A percentile compares a stretch with the other conserved stretches of the same genome.
Evolutionary conservation across 148 eudicot species (phyloP).

Genomic region (Selenicereus undatus): DNA sequence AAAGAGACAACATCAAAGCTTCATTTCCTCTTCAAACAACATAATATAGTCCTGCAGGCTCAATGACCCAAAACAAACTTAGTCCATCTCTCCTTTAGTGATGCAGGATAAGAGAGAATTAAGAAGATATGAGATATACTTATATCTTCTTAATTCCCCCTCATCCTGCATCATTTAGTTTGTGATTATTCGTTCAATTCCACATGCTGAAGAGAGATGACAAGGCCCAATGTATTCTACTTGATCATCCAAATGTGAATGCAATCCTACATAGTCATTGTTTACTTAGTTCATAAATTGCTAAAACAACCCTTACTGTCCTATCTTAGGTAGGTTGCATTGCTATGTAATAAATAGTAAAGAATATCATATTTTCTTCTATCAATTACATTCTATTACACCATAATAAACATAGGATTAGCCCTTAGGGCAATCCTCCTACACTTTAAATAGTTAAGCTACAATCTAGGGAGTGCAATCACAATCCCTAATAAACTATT

Average conservation of each 20-base stretch:
- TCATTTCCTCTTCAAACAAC: neutral
- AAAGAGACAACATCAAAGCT: neutral
- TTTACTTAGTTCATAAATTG: neutral
- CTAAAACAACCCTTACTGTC: neutral
- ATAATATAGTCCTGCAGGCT: neutral
- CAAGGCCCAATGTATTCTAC: neutral
- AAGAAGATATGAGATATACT: too few species aligned
- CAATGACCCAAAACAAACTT: neutral
- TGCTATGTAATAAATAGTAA: too few species aligned
- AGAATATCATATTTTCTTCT: neutral
- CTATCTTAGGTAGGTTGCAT: too few species aligned
- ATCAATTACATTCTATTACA: neutral
- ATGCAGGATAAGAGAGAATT: too few species aligned
- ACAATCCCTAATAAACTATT: neutral
- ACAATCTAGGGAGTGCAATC: neutral
- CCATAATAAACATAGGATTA: neutral
- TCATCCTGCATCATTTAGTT: too few species aligned
- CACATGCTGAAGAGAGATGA: neutral
- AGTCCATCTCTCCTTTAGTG: neutral
- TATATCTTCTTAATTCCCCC: too few species aligned
- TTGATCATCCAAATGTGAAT: neutral
- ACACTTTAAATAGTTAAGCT: neutral
- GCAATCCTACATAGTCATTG: neutral
- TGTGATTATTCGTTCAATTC: neutral
- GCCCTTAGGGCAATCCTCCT: neutral